Evolutionary conservation across 129 eudicot genomes (phyloP).

Genomic region (Pulicaria dysenterica): DNA sequence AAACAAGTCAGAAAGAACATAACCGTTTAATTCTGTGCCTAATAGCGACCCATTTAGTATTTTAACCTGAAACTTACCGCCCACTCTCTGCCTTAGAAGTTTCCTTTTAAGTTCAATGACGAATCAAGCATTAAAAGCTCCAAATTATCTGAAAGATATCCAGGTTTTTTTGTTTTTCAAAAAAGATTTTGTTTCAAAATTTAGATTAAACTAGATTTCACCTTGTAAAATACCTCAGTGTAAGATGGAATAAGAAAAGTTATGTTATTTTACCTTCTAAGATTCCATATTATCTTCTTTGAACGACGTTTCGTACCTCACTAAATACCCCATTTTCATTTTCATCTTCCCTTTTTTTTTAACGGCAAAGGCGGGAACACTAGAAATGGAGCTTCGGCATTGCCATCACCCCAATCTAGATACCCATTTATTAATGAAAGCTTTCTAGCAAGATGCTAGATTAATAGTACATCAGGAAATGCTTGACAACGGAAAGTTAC

Average conservation of each 20-base stretch:
- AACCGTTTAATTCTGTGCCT: constrained; percentile 12
- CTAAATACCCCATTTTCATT: constrained; percentile 18
- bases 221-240: background rate
- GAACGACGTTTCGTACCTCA: constrained; percentile 45
- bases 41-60: background rate
- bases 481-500: too few species aligned
- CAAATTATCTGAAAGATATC: background rate
- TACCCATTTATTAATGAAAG: too few species aligned
- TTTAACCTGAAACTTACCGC: constrained; percentile 7
- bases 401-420: too few species aligned
- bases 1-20: background rate
- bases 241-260: background rate
- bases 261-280: constrained; percentile 19
- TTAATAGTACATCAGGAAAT: too few species aligned
- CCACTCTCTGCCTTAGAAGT: background rate
- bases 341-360: background rate
- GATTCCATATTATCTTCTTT: constrained; percentile 12
- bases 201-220: background rate
- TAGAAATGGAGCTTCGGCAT: too few species aligned
- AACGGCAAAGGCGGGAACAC: too few species aligned
- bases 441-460: too few species aligned
- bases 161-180: background rate
- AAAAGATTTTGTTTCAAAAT: background rate
- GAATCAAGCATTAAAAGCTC: background rate
- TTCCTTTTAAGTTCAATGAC: constrained; percentile 5